A percentile compares a stretch with the other conserved stretches of the same genome.
phyloP scores from a whole-genome alignment of 1,139 yeast species.

The Kurtzmaniella quercitrusa region DNA sequence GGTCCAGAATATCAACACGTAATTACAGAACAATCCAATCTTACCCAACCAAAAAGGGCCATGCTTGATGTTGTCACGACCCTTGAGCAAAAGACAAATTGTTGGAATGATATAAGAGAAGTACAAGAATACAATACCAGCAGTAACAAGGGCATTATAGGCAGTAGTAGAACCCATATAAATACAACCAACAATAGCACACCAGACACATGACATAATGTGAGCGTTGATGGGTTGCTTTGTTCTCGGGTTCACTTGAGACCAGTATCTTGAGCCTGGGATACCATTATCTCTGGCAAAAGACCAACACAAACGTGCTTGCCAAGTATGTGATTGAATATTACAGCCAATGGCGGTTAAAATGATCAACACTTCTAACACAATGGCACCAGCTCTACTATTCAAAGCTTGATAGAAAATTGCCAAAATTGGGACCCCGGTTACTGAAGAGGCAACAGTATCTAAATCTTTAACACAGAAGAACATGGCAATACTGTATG shows the following conservation, averaged over 20 bases:
- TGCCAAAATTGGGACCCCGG: slow-evolving; percentile 42
- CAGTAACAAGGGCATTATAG: slow-evolving; percentile 43
- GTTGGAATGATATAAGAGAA: slow-evolving; percentile 41
- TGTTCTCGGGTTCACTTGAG: slow-evolving; percentile 37
- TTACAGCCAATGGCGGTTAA: slow-evolving; percentile 40
- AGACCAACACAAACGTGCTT: slow-evolving; percentile 72
- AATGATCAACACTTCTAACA: slow-evolving; percentile 30
- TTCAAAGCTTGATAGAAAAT: slow-evolving; percentile 36
- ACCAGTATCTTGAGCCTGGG: slow-evolving; percentile 39
- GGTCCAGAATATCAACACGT: slow-evolving; percentile 56
- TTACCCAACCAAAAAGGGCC: slow-evolving; percentile 66
- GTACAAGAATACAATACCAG: slow-evolving; percentile 41
- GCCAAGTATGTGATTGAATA: slow-evolving; percentile 43
- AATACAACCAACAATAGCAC: slow-evolving; percentile 38
- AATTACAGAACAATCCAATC: slow-evolving; percentile 53
- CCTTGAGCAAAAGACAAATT: slow-evolving; percentile 50
- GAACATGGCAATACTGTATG: slow-evolving; percentile 41
- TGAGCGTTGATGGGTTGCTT: slow-evolving; percentile 46
- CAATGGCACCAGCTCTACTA: slow-evolving; percentile 34
- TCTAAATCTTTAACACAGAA: slow-evolving; percentile 33
- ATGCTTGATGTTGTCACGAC: slow-evolving; percentile 55
- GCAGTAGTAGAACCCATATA: slow-evolving; percentile 42
- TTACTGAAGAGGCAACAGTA: slow-evolving; percentile 21
- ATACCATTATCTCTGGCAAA: slow-evolving; percentile 66
- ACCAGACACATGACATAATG: slow-evolving; percentile 34